Evolutionary conservation across 805 yeast species (phyloP).

Genomic region (Sungouiozyma intestinalis): DNA sequence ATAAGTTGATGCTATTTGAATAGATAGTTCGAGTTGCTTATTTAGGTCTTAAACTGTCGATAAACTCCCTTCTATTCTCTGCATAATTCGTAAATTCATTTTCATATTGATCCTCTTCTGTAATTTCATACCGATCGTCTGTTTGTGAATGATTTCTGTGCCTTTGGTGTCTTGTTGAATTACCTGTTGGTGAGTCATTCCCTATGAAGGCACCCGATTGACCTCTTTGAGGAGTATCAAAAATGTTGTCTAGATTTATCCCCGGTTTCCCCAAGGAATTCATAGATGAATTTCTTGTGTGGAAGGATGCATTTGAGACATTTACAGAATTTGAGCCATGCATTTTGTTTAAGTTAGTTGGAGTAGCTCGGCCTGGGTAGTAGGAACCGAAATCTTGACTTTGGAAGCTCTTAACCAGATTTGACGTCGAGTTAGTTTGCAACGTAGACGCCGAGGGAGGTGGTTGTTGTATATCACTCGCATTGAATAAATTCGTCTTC

Average conservation of each 20-base stretch:
- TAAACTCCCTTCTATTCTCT: constrained; percentile 33
- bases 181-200: constrained; percentile 8
- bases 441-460: background rate
- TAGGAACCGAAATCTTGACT: constrained; percentile 23
- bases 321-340: background rate
- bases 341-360: background rate
- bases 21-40: too few relatives aligned
- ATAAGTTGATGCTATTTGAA: too few relatives aligned
- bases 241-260: constrained; percentile 15
- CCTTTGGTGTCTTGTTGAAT: background rate
- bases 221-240: constrained; percentile 16
- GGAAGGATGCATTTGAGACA: constrained; percentile 11
- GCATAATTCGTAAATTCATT: constrained; percentile 38
- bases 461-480: background rate
- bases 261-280: constrained; percentile 16
- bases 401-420: constrained; percentile 16
- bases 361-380: constrained; percentile 19
- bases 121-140: constrained; percentile 21
- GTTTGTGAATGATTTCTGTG: constrained; percentile 8
- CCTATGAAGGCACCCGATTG: constrained; percentile 4
- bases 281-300: constrained; percentile 19
- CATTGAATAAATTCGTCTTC: background rate
- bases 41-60: constrained; percentile 33
- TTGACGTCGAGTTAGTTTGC: background rate
- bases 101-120: constrained; percentile 37